Evolutionary conservation across 805 yeast genomes (phyloP), one percentile per base, ranked within the genome.

Genomic region (Kodamaea sagamina): DNA sequence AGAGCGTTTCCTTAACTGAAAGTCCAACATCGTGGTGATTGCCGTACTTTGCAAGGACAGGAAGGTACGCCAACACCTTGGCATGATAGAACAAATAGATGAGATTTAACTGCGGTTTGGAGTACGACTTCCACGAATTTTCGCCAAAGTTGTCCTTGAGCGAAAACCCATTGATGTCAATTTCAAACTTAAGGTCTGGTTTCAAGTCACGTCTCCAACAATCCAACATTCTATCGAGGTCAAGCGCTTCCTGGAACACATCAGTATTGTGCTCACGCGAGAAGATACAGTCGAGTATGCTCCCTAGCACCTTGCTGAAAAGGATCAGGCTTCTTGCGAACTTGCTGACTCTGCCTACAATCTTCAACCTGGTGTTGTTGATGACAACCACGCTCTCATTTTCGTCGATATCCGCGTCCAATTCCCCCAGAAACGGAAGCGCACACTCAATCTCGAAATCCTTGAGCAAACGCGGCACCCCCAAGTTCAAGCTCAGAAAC

Each of bases 391-490:
- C 71, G 54, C 79, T 82, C 34, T 75, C 78, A 48, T 76, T 75
- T 35, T 74, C 78, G 17, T 29, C 34, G 7, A 61, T 60, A 6
- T 60, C 62, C 36, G 62, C 67, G 31, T 65, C 75, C 39, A 68
- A 72, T 35, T 62, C 62, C 17, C 73, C 71, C 24, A 78, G 66
- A 39, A 84, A 79, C 1, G 97, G 96, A 53, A 86, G 64, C 1
- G 92, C 90, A 69, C 96, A 88, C 59, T 88, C 95, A 39, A 89
- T 80, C 59, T 87, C 95, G 54, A 78, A 79, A 57, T 87, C 96
- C 54, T 84, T 84, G 19, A 89, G 63, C 37, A 88, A 64, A 49
- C 95, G 69, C 4, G 96, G 96, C 28, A 87, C 86, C 36, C 97
- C 97, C 37, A 89, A 65, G 46, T 82, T 82, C 47, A 86, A 74